Percentiles rank a stretch among this genome's conserved stretches.
Evolutionary conservation across 352 stramenopile genomes (phyloP).

Genomic region (Globisporangium nagaii): DNA sequence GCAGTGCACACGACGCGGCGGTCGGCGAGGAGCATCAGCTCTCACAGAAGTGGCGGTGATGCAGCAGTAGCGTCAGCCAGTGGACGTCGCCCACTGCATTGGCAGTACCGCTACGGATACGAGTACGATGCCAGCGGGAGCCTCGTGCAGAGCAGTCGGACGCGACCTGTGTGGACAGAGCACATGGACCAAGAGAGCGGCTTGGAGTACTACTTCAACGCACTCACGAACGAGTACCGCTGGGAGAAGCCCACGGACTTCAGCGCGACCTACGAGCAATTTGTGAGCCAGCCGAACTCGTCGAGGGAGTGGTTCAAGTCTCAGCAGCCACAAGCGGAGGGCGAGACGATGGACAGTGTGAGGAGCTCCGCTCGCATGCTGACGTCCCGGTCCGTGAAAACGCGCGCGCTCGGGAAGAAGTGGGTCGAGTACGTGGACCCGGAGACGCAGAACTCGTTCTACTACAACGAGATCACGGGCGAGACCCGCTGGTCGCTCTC

Average conservation of each 20-base stretch:
- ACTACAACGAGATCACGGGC: constrained; percentile 89
- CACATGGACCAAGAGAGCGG: constrained; percentile 41
- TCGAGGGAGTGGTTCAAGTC: constrained; percentile 67
- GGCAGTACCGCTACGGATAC: constrained; percentile 77
- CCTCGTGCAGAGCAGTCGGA: constrained; percentile 23
- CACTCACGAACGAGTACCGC: constrained; percentile 67
- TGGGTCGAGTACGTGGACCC: constrained; percentile 84
- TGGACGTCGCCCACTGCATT: constrained; percentile 36
- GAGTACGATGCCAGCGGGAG: constrained; percentile 37
- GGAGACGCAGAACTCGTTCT: constrained; percentile 82
- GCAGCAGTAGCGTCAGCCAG: neutral
- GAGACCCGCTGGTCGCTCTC: constrained; percentile 84
- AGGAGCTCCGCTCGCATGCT: constrained; percentile 12
- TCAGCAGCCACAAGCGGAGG: constrained; percentile 9
- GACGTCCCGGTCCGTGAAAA: constrained; percentile 28
- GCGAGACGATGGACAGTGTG: neutral
- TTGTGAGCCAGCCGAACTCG: constrained; percentile 29
- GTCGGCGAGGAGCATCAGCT: constrained; percentile 20
- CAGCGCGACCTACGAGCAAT: constrained; percentile 45
- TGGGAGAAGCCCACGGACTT: constrained; percentile 73
- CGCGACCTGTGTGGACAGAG: constrained; percentile 61
- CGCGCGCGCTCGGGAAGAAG: constrained; percentile 48
- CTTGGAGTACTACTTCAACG: constrained; percentile 62
- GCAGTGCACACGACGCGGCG: constrained; percentile 15
- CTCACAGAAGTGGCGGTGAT: neutral